A percentile compares a stretch with the other conserved stretches of the same genome.
These are phyloP conservation scores for Copromyces sp. DNA, from an alignment of 495 filamentous ascomycete genomes.

Conservation along the genomic window DNA sequence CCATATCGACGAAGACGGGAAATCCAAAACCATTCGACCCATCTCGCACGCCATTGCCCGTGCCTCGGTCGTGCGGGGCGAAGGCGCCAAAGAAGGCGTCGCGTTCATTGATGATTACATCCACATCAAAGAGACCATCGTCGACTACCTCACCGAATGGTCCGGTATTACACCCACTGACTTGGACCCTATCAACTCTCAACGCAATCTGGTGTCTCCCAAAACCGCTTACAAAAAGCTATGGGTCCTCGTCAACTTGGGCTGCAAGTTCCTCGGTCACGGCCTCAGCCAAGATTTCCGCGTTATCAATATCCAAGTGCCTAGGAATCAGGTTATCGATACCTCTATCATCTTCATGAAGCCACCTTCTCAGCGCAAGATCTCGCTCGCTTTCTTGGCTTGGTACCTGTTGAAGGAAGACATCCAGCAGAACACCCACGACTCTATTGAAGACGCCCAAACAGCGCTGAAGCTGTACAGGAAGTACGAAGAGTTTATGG, in stretches of 20 bases:
- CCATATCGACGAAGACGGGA: constrained; percentile 84
- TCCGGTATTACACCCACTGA: constrained; percentile 83
- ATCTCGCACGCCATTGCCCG: constrained; percentile 75
- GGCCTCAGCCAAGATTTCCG: constrained; percentile 89
- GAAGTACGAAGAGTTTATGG: constrained; percentile 80
- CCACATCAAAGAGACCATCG: constrained; percentile 75
- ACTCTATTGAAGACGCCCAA: constrained; percentile 85
- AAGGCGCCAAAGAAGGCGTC: constrained; percentile 60
- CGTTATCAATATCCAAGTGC: constrained; percentile 94
- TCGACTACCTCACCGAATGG: constrained; percentile 89
- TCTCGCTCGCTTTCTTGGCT: constrained; percentile 80
- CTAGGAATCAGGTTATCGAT: constrained; percentile 83
- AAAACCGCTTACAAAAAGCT: constrained; percentile 96
- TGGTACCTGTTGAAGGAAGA: constrained; percentile 80
- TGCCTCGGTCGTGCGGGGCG: constrained; percentile 76
- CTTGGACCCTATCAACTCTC: constrained; percentile 60
- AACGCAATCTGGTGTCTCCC: constrained; percentile 71
- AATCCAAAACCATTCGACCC: constrained; percentile 74
- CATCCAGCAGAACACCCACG: constrained; percentile 84
- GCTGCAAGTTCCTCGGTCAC: constrained; percentile 89
- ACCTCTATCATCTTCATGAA: constrained; percentile 82
- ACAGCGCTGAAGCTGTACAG: constrained; percentile 83
- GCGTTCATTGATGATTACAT: constrained; percentile 99
- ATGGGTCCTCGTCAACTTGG: constrained; percentile 91
- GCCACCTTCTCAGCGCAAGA: constrained; percentile 56